Conservation (phyloP, 2,329 filamentous ascomycete genomes). For the Nothophoma quercina region DNA sequence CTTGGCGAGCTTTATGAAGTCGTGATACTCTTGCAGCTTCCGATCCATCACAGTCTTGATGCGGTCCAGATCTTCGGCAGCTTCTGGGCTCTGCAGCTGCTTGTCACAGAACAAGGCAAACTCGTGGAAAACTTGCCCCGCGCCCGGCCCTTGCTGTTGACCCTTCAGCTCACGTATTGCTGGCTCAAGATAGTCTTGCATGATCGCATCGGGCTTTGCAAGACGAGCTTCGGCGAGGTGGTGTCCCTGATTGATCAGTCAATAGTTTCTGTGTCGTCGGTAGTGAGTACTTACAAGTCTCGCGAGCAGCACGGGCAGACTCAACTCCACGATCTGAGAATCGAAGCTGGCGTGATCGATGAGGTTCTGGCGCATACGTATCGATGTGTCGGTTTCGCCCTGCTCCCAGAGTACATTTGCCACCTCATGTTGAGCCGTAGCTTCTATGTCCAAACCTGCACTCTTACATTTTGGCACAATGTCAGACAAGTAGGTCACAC, state of each 20-base stretch:
- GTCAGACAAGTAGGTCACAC: conserved; percentile 82
- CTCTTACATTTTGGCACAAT: conserved; percentile 74
- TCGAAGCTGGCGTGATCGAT: conserved; percentile 42
- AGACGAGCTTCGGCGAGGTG: conserved; percentile 89
- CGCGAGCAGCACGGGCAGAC: conserved; percentile 74
- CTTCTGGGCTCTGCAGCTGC: conserved; percentile 86
- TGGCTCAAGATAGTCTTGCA: conserved; percentile 82
- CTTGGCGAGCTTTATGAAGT: conserved; percentile 69
- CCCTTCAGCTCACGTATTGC: conserved; percentile 83
- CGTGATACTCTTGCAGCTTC: conserved; percentile 80
- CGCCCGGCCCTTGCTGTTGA: conserved; percentile 71
- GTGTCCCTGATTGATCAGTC: conserved; percentile 66
- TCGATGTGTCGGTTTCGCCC: conserved; percentile 87
- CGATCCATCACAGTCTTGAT: conserved; percentile 80
- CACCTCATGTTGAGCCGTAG: conserved; percentile 78
- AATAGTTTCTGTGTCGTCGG: neutral
- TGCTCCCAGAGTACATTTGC: conserved; percentile 94
- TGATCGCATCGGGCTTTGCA: conserved; percentile 89
- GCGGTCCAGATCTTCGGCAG: conserved; percentile 82
- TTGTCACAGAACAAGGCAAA: conserved; percentile 96
- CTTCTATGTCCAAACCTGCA: conserved; percentile 78
- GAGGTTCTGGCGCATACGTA: conserved; percentile 83
- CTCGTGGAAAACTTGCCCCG: conserved; percentile 89
- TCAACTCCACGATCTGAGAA: conserved; percentile 40
- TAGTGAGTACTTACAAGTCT: conserved; percentile 65